Conservation (phyloP, 352 stramenopile species). For the Thalassiosira allenii region DNA sequence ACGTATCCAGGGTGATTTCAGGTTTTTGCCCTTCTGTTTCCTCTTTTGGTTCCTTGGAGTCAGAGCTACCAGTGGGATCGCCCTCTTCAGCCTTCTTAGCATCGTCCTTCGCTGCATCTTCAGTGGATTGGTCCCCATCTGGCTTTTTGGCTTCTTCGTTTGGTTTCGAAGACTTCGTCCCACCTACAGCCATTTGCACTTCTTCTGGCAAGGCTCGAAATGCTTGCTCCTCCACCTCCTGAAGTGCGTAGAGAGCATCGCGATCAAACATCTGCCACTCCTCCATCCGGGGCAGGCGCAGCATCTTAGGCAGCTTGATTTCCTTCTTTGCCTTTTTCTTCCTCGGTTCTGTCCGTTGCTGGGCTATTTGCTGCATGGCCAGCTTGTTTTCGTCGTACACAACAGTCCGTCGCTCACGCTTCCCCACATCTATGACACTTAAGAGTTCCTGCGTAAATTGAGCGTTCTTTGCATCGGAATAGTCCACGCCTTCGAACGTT, state of each 20-base stretch:
- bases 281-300: conserved; percentile 87
- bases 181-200: conserved; percentile 54
- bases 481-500: conserved; percentile 96
- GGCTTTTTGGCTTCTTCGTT: conserved; percentile 5
- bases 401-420: conserved; percentile 80
- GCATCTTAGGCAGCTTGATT: conserved; percentile 80
- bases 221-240: conserved; percentile 79
- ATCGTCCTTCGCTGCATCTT: conserved; percentile 62
- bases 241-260: conserved; percentile 83
- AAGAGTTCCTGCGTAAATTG: conserved; percentile 70
- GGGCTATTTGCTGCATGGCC: conserved; percentile 68
- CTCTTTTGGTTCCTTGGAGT: conserved; percentile 18
- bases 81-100: conserved; percentile 57
- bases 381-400: conserved; percentile 82
- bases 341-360: conserved; percentile 54
- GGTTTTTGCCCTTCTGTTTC: conserved; percentile 17
- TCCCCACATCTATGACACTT: conserved; percentile 85
- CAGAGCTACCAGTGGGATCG: conserved; percentile 24
- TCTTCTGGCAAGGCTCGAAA: conserved; percentile 70
- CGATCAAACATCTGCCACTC: conserved; percentile 89
- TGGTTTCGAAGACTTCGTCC: conserved; percentile 5
- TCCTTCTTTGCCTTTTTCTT: conserved; percentile 78
- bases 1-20: conserved; percentile 37
- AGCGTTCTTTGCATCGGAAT: conserved; percentile 84
- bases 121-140: conserved; percentile 53